Evolutionary conservation across 768 basidiomycete genomes (phyloP).

Genomic region (Saitozyma sp.): DNA sequence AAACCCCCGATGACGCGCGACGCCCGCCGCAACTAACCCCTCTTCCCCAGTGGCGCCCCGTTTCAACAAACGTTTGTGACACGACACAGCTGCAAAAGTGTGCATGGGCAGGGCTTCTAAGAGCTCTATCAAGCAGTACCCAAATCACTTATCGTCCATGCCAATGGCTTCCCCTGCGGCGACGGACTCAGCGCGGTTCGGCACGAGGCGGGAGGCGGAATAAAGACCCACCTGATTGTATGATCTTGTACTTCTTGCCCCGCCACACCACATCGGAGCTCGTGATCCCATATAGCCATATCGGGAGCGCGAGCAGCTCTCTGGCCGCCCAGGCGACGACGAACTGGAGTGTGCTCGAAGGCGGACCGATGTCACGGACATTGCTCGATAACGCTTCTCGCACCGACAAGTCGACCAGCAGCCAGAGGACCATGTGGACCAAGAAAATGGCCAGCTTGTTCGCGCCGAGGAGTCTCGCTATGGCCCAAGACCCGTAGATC

Average conservation of each 20-base stretch:
- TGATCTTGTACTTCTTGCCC: conserved; percentile 72
- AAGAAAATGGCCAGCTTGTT: conserved; percentile 56
- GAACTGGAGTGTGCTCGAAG: conserved; percentile 60
- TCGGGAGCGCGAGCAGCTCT: conserved; percentile 81
- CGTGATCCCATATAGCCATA: conserved; percentile 77
- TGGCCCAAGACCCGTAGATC: conserved; percentile 63
- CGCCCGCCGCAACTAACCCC: no score
- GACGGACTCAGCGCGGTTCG: no score
- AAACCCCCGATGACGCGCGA: no score
- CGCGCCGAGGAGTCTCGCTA: conserved; percentile 54
- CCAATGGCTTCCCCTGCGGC: conserved; percentile 5
- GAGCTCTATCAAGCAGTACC: no score
- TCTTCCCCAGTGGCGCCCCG: no score
- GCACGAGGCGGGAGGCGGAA: neutral
- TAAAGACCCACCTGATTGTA: conserved; percentile 67
- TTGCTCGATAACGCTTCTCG: conserved; percentile 73
- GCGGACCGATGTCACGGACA: conserved; percentile 56
- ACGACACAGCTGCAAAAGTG: no score
- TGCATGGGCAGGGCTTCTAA: no score
- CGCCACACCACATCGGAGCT: conserved; percentile 86
- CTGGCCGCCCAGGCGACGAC: conserved; percentile 74
- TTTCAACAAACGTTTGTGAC: no score
- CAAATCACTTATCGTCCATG: neutral
- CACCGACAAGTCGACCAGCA: conserved; percentile 77
- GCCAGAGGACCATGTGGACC: conserved; percentile 62